Base-by-base conservation (phyloP, 2,329 filamentous ascomycete species). In the Pestalotiopsis sp. region DNA sequence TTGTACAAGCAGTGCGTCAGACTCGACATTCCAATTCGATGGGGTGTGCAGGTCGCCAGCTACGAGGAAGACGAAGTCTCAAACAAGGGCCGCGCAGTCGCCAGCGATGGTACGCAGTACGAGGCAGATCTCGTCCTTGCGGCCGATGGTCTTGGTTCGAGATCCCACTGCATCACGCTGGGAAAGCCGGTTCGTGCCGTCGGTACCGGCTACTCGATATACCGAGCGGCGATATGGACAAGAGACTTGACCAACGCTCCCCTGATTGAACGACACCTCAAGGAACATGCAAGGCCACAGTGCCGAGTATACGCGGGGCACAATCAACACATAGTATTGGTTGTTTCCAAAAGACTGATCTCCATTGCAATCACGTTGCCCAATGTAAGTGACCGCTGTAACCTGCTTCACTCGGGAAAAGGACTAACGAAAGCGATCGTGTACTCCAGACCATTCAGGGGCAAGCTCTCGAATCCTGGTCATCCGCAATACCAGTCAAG, bases 141-240 rank as follows among this genome's bases (percentile, higher is more conserved):
- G 5, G 76, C 76, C 1, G 76, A 79, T 65, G 77, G 76, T 9
- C 67, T 78, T n/a, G 73, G 73, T 2, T 74, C 74, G n/a, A 75
- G 73, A 45, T 74, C 73, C 3, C 71, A 72, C 59, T 68, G 25
- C 13, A 59, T 74, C 41, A 71, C 74, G 9, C 69, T 69, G 17
- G 74, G 75, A 7, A 67, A 70, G 4, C 66, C 73, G 1, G 64
- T 72, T 2, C 68, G 67, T 17, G 75, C 75, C 4, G 69, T 69
- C 38, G 69, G 70, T n/a, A 77, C 72, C 7, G 76, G 75, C 0
- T 71, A 69, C 12, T 71, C 75, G 3, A 72, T 76, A 4, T 76
- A 72, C 41, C 64, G 76, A 23, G 68, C 69, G 0, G 65, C 74
- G 5, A 73, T 71, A 58, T 69, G 72, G 1, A 62, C 60, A 2